A percentile compares a stretch with the other conserved stretches of the same genome.
Evolutionary conservation across 768 basidiomycete genomes (phyloP).

Genomic region (Rhodotorula toruloides): DNA sequence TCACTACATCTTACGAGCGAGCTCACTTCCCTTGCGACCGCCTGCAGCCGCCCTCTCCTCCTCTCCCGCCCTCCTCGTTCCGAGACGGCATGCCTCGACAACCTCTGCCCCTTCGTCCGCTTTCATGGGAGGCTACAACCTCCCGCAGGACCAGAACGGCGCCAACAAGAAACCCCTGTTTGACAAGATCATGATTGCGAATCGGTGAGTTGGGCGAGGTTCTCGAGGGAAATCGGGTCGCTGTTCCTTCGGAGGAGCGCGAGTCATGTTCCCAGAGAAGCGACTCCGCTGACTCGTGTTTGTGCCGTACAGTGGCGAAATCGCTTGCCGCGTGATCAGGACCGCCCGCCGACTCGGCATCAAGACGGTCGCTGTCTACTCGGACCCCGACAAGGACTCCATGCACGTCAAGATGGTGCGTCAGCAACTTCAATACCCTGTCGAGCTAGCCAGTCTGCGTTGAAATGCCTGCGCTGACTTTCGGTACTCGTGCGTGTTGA

Average conservation of each 20-base stretch:
- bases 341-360: conserved; percentile 83
- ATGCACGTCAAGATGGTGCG: conserved; percentile 74
- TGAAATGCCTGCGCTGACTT: no score
- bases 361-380: conserved; percentile 86
- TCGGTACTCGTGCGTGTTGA: not conserved
- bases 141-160: no score
- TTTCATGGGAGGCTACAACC: no score
- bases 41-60: no score
- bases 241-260: no score
- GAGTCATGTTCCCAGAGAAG: not conserved
- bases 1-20: no score
- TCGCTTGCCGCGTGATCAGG: conserved; percentile 88
- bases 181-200: conserved; percentile 86
- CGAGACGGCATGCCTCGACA: conserved; percentile 1
- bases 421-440: no score
- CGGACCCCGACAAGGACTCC: conserved; percentile 73
- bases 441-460: no score
- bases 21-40: no score
- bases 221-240: not conserved
- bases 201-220: conserved; percentile 56
- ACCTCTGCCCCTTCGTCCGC: no score
- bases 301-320: conserved; percentile 67
- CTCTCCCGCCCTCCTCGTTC: no score
- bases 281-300: no score
- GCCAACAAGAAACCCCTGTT: conserved; percentile 50